These are phyloP conservation scores for Candida khao-thaluensis DNA, from an alignment of 805 yeast species.

Conservation along the genomic window DNA sequence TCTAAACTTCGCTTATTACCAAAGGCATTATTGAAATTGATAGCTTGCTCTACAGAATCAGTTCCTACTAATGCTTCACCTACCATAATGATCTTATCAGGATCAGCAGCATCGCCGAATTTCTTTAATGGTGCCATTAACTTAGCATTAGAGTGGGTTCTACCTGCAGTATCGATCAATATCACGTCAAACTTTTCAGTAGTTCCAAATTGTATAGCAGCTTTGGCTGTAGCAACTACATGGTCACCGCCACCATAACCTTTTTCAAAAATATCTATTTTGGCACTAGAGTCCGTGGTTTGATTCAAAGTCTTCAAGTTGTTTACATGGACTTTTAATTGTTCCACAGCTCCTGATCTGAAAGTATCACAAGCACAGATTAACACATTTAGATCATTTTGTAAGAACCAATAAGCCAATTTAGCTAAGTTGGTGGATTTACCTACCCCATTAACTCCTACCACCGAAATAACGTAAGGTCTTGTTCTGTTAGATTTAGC, in stretches of 20 bases:
- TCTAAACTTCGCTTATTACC: slow-evolving; percentile 80
- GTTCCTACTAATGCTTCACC: slow-evolving; percentile 98
- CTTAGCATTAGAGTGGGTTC: slow-evolving; percentile 92
- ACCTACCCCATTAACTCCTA: slow-evolving; percentile 98
- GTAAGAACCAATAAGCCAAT: slow-evolving; percentile 91
- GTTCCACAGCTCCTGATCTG: slow-evolving; percentile 99
- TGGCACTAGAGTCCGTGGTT: slow-evolving; percentile 37
- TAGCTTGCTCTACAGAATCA: slow-evolving; percentile 93
- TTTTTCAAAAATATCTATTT: slow-evolving; percentile 82
- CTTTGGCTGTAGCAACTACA: slow-evolving; percentile 89
- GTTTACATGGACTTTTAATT: slow-evolving; percentile 87
- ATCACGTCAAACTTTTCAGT: slow-evolving; percentile 77
- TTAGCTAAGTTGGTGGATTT: slow-evolving; percentile 94
- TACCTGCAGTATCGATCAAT: slow-evolving; percentile 94
- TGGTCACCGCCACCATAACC: slow-evolving; percentile 97
- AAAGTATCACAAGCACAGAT: slow-evolving; percentile 98
- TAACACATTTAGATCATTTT: slow-evolving; percentile 80
- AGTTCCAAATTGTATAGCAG: slow-evolving; percentile 79
- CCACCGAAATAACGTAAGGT: slow-evolving; percentile 95
- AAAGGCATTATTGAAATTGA: slow-evolving; percentile 88
- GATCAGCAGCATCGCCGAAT: slow-evolving; percentile 92
- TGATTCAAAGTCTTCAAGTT: slow-evolving; percentile 71
- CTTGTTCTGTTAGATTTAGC: slow-evolving; percentile 24
- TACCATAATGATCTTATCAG: slow-evolving; percentile 96
- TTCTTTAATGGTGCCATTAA: slow-evolving; percentile 94